These are phyloP conservation scores for Phyllosticta capitalensis DNA, from an alignment of 2,329 filamentous ascomycete species.

Conservation along the genomic window DNA sequence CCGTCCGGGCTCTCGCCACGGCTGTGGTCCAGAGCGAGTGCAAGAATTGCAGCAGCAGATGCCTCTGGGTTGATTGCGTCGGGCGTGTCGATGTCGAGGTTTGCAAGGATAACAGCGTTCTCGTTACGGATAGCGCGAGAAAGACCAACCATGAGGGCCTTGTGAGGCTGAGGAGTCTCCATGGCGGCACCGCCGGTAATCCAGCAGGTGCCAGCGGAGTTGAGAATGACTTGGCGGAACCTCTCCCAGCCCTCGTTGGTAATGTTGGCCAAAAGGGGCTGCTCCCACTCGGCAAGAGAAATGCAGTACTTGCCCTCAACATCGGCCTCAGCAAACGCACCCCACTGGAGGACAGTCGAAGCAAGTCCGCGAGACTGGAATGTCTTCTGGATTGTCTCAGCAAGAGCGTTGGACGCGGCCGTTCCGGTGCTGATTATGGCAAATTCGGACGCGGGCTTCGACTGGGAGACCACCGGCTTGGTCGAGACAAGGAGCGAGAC, in stretches of 20 bases:
- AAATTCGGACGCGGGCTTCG: neutral
- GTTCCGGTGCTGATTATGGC: neutral
- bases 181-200: neutral
- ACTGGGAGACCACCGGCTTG: neutral
- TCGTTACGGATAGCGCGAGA: neutral
- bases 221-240: neutral
- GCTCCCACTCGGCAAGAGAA: neutral
- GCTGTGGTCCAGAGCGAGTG: neutral
- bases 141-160: slow-evolving; percentile 1
- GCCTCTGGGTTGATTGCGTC: neutral
- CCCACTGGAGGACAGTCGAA: neutral
- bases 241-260: neutral
- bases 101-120: neutral
- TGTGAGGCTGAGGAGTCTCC: neutral
- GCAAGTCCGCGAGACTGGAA: neutral
- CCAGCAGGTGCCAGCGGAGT: neutral
- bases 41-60: neutral
- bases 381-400: neutral
- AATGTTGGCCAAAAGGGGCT: neutral
- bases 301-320: slow-evolving; percentile 3
- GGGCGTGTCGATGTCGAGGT: slow-evolving; percentile 3
- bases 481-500: neutral
- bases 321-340: neutral
- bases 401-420: neutral
- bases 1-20: neutral